A percentile compares a stretch with the other conserved stretches of the same genome.
Evolutionary conservation across 306 rosid species (phyloP).

Genomic region (Carpinus viminea): DNA sequence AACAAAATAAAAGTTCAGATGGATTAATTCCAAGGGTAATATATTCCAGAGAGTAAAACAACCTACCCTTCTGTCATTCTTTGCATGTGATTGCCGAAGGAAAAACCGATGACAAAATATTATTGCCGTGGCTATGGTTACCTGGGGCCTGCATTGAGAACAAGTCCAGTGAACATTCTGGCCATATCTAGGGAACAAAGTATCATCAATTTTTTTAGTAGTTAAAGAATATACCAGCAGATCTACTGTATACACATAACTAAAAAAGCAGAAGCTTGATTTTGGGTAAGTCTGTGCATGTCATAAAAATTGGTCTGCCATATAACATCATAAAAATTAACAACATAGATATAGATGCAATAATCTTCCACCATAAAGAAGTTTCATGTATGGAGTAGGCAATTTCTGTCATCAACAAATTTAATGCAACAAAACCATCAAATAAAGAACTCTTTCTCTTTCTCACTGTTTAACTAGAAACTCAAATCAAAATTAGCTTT

Average conservation of each 20-base stretch:
- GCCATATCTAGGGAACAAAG: neutral
- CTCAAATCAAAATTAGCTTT: neutral
- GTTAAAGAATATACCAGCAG: neutral
- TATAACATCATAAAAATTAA: neutral
- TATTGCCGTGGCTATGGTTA: slow-evolving; percentile 96
- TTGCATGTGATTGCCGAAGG: slow-evolving; percentile 94
- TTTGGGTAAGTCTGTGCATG: neutral
- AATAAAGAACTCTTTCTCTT: neutral
- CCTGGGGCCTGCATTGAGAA: slow-evolving; percentile 82
- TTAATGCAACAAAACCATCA: neutral
- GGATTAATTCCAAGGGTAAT: neutral
- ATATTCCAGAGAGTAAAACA: slow-evolving; percentile 3
- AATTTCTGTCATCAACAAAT: neutral
- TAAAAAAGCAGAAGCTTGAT: neutral
- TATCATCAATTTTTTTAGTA: neutral
- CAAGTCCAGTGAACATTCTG: slow-evolving; percentile 1
- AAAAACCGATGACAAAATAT: slow-evolving; percentile 94
- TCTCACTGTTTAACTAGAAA: neutral
- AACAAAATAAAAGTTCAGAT: slow-evolving; percentile 4
- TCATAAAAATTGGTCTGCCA: neutral
- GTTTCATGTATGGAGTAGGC: neutral
- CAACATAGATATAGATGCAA: neutral
- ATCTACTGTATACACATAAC: neutral
- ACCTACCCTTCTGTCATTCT: slow-evolving; percentile 92
- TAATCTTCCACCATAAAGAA: neutral